Evolutionary conservation across 1,139 yeast genomes (phyloP), one percentile per base, ranked within the genome.

Genomic region (Chernovozyma aurita): DNA sequence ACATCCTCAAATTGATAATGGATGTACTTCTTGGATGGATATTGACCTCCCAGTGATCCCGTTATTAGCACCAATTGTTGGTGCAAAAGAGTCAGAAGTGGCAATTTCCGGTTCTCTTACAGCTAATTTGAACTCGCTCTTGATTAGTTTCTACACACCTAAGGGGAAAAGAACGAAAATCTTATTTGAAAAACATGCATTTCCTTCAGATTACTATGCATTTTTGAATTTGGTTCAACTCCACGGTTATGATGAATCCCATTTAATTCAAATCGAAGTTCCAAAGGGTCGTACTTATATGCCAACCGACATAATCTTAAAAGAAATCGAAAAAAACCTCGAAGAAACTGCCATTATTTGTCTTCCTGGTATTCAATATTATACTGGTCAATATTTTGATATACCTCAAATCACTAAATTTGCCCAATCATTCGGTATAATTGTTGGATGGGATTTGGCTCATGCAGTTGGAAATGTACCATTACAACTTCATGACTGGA

Each of bases 371-470:
- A 78, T 90, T 40, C 97, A 90, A 53, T 90, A 83, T 62, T 90
- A 88, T 55, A 80, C 97, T 1, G 97, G 97, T 3, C 97, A 90
- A 57, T 66, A 68, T 25, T 88, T 90, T 53, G 85, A 86, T 34
- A 85, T 90, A 29, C 68, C 66, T 35, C 57, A 55, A 13, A 86
- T 90, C 46, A 88, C 97, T 2, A 52, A 53, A 14, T 65, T 65
- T 33, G 87, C 81, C 4, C 46, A 51, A 6, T 39, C 43, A 17
- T 37, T 42, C 6, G 80, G 78, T 1, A 72, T 85, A 27, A 53
- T 72, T 2, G 92, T 87, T 7, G 97, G 97, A 1, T 90, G 97
- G 97, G 97, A 90, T 56, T 69, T 90, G 48, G 97, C 97, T 0
- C 97, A 90, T 56, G 96, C 95, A 1, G 94, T 72, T 1, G 97